Evolutionary conservation across 345 rosid species (phyloP).

Genomic region (Melastoma malabathricum): DNA sequence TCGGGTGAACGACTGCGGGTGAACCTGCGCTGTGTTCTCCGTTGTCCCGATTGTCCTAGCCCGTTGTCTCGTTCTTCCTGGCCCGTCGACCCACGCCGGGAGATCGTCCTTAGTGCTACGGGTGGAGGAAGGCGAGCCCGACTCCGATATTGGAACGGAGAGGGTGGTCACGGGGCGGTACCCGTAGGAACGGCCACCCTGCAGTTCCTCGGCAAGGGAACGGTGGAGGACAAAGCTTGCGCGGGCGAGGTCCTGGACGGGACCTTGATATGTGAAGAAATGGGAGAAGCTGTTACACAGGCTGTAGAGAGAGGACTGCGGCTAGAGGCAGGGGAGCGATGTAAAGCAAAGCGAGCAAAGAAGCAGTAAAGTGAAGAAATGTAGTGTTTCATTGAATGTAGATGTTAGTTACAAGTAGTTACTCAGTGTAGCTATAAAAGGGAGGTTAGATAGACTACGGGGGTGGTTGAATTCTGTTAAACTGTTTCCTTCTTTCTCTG

Average conservation of each 20-base stretch:
- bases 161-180: slow-evolving; percentile 59
- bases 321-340: too few relatives aligned
- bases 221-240: slow-evolving; percentile 83
- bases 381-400: too few relatives aligned
- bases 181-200: slow-evolving; percentile 60
- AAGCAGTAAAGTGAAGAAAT: too few relatives aligned
- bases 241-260: slow-evolving; percentile 48
- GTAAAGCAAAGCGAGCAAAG: too few relatives aligned
- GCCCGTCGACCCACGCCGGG: slow-evolving; percentile 56
- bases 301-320: too few relatives aligned
- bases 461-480: too few relatives aligned
- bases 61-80: slow-evolving; percentile 51
- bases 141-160: slow-evolving; percentile 48
- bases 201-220: slow-evolving; percentile 55
- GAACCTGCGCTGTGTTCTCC: slow-evolving; percentile 63
- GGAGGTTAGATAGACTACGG: too few relatives aligned
- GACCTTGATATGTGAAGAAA: slow-evolving; percentile 11
- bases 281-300: too few relatives aligned
- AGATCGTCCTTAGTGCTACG: slow-evolving; percentile 6
- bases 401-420: too few relatives aligned
- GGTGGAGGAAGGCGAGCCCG: slow-evolving; percentile 5
- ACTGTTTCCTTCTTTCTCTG: too few relatives aligned
- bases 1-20: slow-evolving; percentile 53
- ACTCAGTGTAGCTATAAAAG: too few relatives aligned
- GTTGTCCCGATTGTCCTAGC: slow-evolving; percentile 59